Evolutionary conservation across 306 rosid genomes (phyloP), one percentile per base, ranked within the genome.

Genomic region (Abrus precatorius): DNA sequence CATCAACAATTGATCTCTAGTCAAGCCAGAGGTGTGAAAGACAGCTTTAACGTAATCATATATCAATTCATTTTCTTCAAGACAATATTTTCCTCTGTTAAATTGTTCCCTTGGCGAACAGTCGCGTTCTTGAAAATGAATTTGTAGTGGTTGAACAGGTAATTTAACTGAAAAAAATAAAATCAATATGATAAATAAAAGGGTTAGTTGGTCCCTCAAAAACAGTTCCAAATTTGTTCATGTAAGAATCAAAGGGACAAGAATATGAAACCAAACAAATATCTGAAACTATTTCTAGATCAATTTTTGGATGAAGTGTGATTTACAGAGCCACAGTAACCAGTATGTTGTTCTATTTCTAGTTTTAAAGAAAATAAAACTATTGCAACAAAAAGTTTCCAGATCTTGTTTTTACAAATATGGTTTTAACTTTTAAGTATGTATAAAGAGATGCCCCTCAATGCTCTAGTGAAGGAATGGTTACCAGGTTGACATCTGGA

Each of bases 111-210:
- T 27, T 9, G 88, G 84, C 20, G 89, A 84, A 62, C 72, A 67
- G 43, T 87, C 88, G 0, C 56, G 83, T 52, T 91, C 97, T 75
- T 91, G 97, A 84, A 93, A 95, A 75, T 84, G 85, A 84, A 95
- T 88, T 43, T 62, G 94, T 20, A 91, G 83, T 20, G 95, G 88
- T 71, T 84, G 91, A 41, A 90, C 69, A 33, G 77, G 80, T 57
- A 83, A 77, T 65, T 83, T 85, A 72, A 75, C 95, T 90, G 93
- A 81, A 83, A 61, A 81, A 83, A 27, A 63, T 10, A 83, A 65
- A 68, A 62, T n/a, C 7, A 43, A 76, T 27, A 56, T 49, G 74
- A n/a, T 28, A 76, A 64, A 38, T 45, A 53, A 61, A 74, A 82
- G 60, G 62, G 62, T 54, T 76, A 69, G 40, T 55, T 8, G 32